Evolutionary conservation across 176 grass and related monocot genomes (phyloP).

Genomic region (Oryza officinalis): DNA sequence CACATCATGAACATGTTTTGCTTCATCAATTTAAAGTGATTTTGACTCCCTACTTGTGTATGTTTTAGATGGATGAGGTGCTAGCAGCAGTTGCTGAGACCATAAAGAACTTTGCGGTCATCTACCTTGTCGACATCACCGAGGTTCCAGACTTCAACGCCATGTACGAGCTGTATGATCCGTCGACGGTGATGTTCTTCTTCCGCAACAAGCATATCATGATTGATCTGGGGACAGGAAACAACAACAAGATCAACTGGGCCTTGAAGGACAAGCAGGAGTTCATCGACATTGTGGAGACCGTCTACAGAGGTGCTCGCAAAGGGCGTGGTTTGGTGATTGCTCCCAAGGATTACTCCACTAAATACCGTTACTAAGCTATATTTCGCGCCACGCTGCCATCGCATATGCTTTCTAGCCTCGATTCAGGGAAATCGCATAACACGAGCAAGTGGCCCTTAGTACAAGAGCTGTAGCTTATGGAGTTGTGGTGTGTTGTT

Average conservation of each 20-base stretch:
- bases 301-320: slow-evolving; percentile 83
- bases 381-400: background rate
- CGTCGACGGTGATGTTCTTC: slow-evolving; percentile 93
- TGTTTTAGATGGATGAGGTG: slow-evolving; percentile 37
- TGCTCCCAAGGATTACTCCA: slow-evolving; percentile 90
- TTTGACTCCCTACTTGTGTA: background rate
- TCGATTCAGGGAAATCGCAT: background rate
- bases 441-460: background rate
- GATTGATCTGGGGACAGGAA: slow-evolving; percentile 96
- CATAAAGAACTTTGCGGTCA: slow-evolving; percentile 90
- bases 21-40: background rate
- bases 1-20: background rate
- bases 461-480: too few species aligned
- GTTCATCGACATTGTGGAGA: slow-evolving; percentile 90
- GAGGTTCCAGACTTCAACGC: slow-evolving; percentile 91
- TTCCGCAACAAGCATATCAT: slow-evolving; percentile 98
- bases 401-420: slow-evolving; percentile 10
- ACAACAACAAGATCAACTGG: slow-evolving; percentile 98
- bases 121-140: slow-evolving; percentile 79
- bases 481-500: too few species aligned
- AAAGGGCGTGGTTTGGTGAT: slow-evolving; percentile 83
- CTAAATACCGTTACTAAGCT: slow-evolving; percentile 80
- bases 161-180: slow-evolving; percentile 95
- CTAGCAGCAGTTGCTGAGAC: slow-evolving; percentile 64
- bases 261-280: slow-evolving; percentile 96